Evolutionary conservation across 768 basidiomycete genomes (phyloP), one percentile per base, ranked within the genome.

Genomic region (Rhizopogon roseolus): DNA sequence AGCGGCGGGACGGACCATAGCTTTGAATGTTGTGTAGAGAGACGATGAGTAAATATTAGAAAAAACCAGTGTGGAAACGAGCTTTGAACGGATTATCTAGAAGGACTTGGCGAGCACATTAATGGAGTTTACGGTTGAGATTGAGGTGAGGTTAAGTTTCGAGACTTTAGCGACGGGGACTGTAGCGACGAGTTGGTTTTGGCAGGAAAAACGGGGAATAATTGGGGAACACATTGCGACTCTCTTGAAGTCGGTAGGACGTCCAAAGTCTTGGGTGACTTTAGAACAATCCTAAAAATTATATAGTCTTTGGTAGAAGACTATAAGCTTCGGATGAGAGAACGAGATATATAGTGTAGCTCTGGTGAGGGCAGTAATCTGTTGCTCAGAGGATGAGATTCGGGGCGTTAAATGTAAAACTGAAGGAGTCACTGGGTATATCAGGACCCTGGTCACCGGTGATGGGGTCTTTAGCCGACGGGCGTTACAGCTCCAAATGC

Each of bases 141-240:
- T 57, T 53, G 22, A 22, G 32, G 51, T 45, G 52, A 61, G 45
- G 39, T 62, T 28, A 44, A 59, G 4, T 56, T 46, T 54, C 22
- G 57, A 57, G 56, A 56, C 54, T 29, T 55, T 54, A 50, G 44
- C 11, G 34, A 59, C 37, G 57, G 10, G 34, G 10, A 36, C 34
- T 36, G 57, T 36, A 49, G 38, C 4, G 54, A 59, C 56, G 57
- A 58, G 60, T 22, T 22, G 22, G 57, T 57, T 60, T 46, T 66
- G 58, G 25, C 19, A 53, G 52, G 57, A 59, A 41, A 60, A 61
- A 62, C 65, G 64, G 63, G 66, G 51, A 39, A 60, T 61, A 55
- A 59, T 11, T 62, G 62, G 56, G 32, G 50, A 19, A 41, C 57
- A 75, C 82, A 84, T 84, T 64, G 67, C 62, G 69, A 62, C 53